Evolutionary conservation across 2,329 filamentous ascomycete species (phyloP).

Genomic region (Aspergillus neotritici): DNA sequence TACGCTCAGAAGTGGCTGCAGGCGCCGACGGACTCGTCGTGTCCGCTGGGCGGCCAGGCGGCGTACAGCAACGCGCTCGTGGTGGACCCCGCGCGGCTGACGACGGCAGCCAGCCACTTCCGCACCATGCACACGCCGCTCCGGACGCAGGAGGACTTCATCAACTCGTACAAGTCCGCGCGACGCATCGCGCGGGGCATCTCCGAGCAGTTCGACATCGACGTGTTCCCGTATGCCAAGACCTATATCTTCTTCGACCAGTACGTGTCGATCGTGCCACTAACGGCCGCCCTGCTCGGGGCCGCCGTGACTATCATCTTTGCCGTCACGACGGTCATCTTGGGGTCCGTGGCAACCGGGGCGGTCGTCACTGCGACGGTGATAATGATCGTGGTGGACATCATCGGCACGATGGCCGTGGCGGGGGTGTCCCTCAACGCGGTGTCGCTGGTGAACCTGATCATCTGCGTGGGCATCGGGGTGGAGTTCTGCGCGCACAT

Average conservation of each 20-base stretch:
- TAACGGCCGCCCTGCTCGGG: conserved; percentile 73
- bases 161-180: conserved; percentile 80
- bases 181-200: conserved; percentile 80
- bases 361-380: conserved; percentile 80
- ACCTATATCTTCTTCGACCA: conserved; percentile 99
- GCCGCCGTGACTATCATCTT: conserved; percentile 84
- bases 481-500: conserved; percentile 98
- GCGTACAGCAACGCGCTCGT: conserved; percentile 81
- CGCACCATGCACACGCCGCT: conserved; percentile 82
- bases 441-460: conserved; percentile 88
- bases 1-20: conserved; percentile 80
- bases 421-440: conserved; percentile 88
- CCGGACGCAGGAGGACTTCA: conserved; percentile 85
- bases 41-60: conserved; percentile 81
- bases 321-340: conserved; percentile 67
- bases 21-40: conserved; percentile 73
- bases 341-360: conserved; percentile 79
- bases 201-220: conserved; percentile 62
- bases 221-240: conserved; percentile 93
- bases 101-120: conserved; percentile 81
- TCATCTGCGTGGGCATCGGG: conserved; percentile 93
- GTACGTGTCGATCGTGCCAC: conserved; percentile 74
- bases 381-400: conserved; percentile 87
- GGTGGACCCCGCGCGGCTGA: conserved; percentile 61
- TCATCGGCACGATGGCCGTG: conserved; percentile 90